Evolutionary conservation across 2,329 filamentous ascomycete genomes (phyloP).

Genomic region (Phaeoacremonium minimum): DNA sequence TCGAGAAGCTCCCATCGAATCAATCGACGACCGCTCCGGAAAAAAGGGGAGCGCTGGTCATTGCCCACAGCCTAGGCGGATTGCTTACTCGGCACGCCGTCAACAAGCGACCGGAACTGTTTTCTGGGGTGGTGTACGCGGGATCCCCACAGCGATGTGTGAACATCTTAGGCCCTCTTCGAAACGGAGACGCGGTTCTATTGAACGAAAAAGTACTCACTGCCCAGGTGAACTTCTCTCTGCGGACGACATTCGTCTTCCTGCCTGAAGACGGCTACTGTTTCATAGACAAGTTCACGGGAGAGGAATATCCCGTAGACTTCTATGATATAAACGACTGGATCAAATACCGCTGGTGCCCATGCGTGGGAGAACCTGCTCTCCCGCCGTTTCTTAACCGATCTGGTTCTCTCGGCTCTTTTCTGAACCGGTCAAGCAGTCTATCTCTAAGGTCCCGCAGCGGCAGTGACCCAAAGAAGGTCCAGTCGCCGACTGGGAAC

Average conservation of each 20-base stretch:
- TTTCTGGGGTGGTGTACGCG: constrained; percentile 80
- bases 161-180: constrained; percentile 84
- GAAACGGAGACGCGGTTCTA: constrained; percentile 89
- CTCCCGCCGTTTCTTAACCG: constrained; percentile 50
- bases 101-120: constrained; percentile 79
- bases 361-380: constrained; percentile 63
- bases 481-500: constrained; percentile 14
- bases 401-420: constrained; percentile 33
- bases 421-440: constrained; percentile 40
- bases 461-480: constrained; percentile 34
- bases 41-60: constrained; percentile 68
- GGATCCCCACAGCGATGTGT: constrained; percentile 82
- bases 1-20: constrained; percentile 74
- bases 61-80: constrained; percentile 84
- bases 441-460: constrained; percentile 40
- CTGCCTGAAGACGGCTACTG: constrained; percentile 83
- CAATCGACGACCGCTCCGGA: constrained; percentile 37
- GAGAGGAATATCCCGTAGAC: constrained; percentile 75
- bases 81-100: constrained; percentile 85
- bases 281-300: constrained; percentile 79
- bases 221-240: constrained; percentile 88
- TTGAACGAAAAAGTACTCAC: constrained; percentile 86
- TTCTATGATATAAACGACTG: constrained; percentile 79
- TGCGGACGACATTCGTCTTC: constrained; percentile 80
- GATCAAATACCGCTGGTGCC: constrained; percentile 73